Conservation (phyloP, 1,284 basidiomycete genomes). For the Retiboletus flavoniger region DNA sequence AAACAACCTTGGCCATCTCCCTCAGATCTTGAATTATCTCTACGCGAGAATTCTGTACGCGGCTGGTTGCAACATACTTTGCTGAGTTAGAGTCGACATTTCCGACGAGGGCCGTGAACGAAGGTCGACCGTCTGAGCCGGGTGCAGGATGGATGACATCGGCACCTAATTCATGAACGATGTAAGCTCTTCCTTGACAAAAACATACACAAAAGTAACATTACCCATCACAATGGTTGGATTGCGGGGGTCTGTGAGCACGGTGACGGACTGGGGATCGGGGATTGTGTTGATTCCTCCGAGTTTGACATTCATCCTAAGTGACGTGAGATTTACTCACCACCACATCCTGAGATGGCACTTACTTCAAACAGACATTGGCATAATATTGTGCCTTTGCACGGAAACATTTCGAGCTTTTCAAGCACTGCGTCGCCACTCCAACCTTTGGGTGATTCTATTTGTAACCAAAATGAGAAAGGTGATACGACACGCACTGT, state of each 20-base stretch:
- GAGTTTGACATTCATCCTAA: conserved; percentile 76
- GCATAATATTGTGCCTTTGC: conserved; percentile 75
- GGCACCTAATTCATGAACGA: conserved; percentile 46
- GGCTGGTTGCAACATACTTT: conserved; percentile 52
- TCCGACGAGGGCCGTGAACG: conserved; percentile 72
- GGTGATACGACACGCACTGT: conserved; percentile 39
- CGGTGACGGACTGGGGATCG: conserved; percentile 56
- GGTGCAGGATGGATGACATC: conserved; percentile 79
- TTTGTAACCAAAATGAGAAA: neutral
- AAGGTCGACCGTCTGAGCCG: conserved; percentile 68
- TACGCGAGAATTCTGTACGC: conserved; percentile 64
- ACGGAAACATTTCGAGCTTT: conserved; percentile 56
- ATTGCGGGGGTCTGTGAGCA: conserved; percentile 63
- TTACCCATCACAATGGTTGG: conserved; percentile 78
- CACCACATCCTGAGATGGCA: neutral
- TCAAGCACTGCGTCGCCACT: conserved; percentile 73
- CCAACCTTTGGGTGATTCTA: conserved; percentile 46
- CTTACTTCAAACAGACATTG: conserved; percentile 76
- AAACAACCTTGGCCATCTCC: conserved; percentile 54
- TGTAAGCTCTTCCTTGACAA: conserved; percentile 3
- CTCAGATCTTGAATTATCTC: conserved; percentile 75
- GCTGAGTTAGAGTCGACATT: conserved; percentile 69
- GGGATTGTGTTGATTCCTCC: conserved; percentile 78
- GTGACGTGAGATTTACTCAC: conserved; percentile 1
- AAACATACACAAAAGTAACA: neutral